A percentile compares a stretch with the other conserved stretches of the same genome.
These are phyloP conservation scores for Trichoderma polysporum DNA, from an alignment of 2,329 filamentous ascomycete species.

Conservation along the genomic window DNA sequence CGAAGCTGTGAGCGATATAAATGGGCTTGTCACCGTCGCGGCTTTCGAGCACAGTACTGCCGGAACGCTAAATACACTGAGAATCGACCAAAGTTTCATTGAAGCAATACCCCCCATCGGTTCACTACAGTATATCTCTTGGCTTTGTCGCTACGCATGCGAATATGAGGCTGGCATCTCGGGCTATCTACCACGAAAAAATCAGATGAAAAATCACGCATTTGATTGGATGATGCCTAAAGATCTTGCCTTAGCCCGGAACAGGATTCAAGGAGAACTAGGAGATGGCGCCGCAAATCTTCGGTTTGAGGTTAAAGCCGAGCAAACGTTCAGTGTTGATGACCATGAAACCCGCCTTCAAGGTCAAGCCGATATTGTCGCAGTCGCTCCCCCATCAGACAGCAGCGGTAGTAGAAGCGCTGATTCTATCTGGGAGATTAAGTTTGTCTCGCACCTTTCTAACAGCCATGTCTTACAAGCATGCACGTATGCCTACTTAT, in stretches of 20 bases:
- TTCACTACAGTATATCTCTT: slow-evolving; percentile 20
- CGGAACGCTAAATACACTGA: slow-evolving; percentile 26
- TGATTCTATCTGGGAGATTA: slow-evolving; percentile 32
- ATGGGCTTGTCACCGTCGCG: slow-evolving; percentile 30
- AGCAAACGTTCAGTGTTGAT: background rate
- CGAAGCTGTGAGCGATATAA: slow-evolving; percentile 33
- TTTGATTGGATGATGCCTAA: slow-evolving; percentile 30
- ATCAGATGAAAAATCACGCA: slow-evolving; percentile 30
- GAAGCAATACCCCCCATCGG: background rate
- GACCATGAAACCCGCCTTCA: background rate
- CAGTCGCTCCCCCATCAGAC: background rate
- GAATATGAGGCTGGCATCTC: background rate
- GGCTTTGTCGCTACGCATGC: slow-evolving; percentile 29
- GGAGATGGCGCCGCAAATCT: background rate
- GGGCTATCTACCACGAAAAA: slow-evolving; percentile 28
- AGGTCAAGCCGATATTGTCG: background rate
- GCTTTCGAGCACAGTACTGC: slow-evolving; percentile 27
- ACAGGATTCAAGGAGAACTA: slow-evolving; percentile 17
- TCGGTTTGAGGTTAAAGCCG: background rate
- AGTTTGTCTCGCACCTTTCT: slow-evolving; percentile 31
- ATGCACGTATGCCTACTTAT: slow-evolving; percentile 30
- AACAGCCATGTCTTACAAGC: slow-evolving; percentile 30
- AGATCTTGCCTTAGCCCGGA: slow-evolving; percentile 25
- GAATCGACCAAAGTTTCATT: background rate
- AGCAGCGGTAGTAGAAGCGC: background rate